Percentiles rank a stretch among this genome's conserved stretches.
Conservation (phyloP, 495 filamentous ascomycete species). For the Penicillium daleae region DNA sequence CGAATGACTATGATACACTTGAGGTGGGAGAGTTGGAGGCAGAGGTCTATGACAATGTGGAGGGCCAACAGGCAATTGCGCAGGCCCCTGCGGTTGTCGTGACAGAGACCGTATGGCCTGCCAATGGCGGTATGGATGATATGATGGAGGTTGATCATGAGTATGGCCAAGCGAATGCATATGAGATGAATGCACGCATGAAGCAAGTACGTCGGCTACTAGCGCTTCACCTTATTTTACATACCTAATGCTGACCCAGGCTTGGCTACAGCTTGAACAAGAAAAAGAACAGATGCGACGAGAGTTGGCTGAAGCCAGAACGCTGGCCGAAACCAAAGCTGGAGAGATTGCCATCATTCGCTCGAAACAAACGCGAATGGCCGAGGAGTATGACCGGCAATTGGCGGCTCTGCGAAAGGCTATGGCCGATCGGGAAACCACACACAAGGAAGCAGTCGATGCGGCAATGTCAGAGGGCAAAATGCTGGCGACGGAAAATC, state of each 20-base stretch:
- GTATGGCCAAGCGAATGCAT: conserved; percentile 24
- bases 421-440: conserved; percentile 58
- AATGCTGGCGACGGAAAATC: conserved; percentile 63
- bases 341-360: conserved; percentile 73
- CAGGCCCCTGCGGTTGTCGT: conserved; percentile 18
- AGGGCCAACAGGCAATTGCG: conserved; percentile 33
- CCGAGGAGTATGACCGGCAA: conserved; percentile 59
- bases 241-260: conserved; percentile 36
- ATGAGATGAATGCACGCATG: conserved; percentile 30
- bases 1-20: conserved; percentile 57
- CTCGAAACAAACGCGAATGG: conserved; percentile 59
- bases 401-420: conserved; percentile 55
- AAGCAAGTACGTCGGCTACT: conserved; percentile 32
- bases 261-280: conserved; percentile 49
- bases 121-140: conserved; percentile 20
- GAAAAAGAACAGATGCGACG: conserved; percentile 54
- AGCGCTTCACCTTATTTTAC: background rate
- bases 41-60: conserved; percentile 53
- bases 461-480: conserved; percentile 58
- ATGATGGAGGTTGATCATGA: conserved; percentile 40
- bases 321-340: conserved; percentile 54
- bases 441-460: conserved; percentile 60
- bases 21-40: conserved; percentile 60
- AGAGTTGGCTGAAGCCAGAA: conserved; percentile 53
- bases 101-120: conserved; percentile 10